Evolutionary conservation across 148 eudicot genomes (phyloP), one percentile per base, ranked within the genome.

Genomic region (Nepenthes mirabilis): DNA sequence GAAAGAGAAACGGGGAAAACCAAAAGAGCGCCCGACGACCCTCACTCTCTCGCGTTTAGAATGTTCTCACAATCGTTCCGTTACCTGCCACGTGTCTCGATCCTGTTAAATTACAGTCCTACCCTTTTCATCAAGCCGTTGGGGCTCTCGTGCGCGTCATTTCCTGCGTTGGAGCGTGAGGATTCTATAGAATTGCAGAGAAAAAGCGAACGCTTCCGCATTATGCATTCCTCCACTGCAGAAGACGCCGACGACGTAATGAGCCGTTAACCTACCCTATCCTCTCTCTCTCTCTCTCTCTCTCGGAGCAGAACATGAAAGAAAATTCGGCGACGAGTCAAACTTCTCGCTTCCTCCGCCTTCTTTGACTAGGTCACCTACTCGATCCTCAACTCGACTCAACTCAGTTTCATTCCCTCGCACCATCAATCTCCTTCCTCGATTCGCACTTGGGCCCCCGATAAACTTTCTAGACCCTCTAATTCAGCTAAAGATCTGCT

Each of bases 271-370:
- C 61, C 61, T 58, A 58, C 61, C 11, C 61, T 12, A 34, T 37
- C 33, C 61, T 40, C 34, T 34, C 59, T 57, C 59, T 34, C 12
- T 34, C 43, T 36, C 33, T 40, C 6, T 37, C 49, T 58, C 61
- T 14, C 23, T 13, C 23, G n/a, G 14, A 58, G 51, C 11, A 10
- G 54, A 45, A 45, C 37, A 60, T 23, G 53, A 60, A 9, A 47
- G 51, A 59, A 36, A n/a, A 59, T 52, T 14, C 8, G 34, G 55
- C 48, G 32, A 50, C 73, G 62, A 83, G 78, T 77, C 80, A 78
- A 70, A 65, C 43, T 72, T 56, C 49, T 64, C 70, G 65, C 84
- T 75, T 69, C 82, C 83, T 55, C 84, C 77, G 71, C 82, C 83
- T 55, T 74, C 61, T 71, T 80, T 82, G 85, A 82, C 88, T 61